A percentile compares a stretch with the other conserved stretches of the same genome.
These are phyloP conservation scores for Gossypium australe DNA, from an alignment of 345 rosid species.

Conservation along the genomic window DNA sequence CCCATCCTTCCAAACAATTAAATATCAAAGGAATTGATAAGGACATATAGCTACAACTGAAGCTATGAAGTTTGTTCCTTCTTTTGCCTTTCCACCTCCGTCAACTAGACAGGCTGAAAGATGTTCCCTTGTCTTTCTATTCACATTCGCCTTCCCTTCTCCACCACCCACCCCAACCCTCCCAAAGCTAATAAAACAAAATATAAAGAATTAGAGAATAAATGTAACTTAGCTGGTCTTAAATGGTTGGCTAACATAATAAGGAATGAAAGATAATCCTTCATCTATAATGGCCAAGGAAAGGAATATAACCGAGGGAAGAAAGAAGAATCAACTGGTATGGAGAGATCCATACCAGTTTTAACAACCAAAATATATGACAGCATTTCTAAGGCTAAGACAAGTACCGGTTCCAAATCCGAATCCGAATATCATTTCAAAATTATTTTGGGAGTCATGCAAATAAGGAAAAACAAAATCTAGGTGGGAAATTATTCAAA, in stretches of 20 bases:
- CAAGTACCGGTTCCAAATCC: neutral
- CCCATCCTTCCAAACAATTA: neutral
- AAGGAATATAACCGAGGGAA: neutral
- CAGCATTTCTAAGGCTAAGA: neutral
- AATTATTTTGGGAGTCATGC: neutral
- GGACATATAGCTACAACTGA: neutral
- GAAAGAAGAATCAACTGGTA: neutral
- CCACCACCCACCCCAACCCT: neutral
- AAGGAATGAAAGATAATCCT: neutral
- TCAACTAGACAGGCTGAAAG: neutral
- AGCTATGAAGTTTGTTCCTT: neutral
- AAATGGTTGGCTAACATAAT: neutral
- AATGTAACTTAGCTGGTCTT: neutral
- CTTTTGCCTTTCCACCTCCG: neutral
- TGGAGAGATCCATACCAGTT: neutral
- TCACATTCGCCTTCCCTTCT: neutral
- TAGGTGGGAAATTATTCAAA: neutral
- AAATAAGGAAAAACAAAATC: neutral
- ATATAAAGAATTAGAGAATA: neutral
- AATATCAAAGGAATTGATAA: neutral
- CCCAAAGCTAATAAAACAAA: neutral
- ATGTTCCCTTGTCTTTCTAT: no score
- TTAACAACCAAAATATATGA: neutral
- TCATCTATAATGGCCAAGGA: neutral
- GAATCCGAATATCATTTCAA: slow-evolving; percentile 1